These are phyloP conservation scores for Pythium insidiosum DNA, from an alignment of 352 stramenopile genomes.

Conservation along the genomic window DNA sequence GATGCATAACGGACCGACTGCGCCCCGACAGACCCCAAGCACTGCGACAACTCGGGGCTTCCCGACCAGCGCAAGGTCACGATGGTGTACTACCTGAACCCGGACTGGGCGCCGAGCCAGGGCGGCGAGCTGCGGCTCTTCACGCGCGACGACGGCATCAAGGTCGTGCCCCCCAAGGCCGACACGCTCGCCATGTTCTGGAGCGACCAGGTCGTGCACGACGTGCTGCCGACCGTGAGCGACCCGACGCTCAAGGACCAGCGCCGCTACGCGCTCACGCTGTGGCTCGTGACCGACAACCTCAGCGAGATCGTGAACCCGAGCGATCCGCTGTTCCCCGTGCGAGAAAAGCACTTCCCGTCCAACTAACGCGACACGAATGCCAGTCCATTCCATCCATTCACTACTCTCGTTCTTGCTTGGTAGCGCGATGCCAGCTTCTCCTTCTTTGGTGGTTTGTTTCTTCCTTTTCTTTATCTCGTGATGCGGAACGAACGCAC, in stretches of 20 bases:
- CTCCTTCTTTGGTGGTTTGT: neutral
- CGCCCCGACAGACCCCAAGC: slow-evolving; percentile 49
- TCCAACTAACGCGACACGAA: neutral
- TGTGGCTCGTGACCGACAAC: slow-evolving; percentile 77
- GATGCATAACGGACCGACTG: no score
- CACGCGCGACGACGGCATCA: slow-evolving; percentile 17
- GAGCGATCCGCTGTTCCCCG: slow-evolving; percentile 21
- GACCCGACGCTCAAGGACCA: slow-evolving; percentile 16
- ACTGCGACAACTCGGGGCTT: slow-evolving; percentile 40
- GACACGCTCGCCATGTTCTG: slow-evolving; percentile 86
- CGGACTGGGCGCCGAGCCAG: slow-evolving; percentile 36
- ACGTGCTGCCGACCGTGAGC: slow-evolving; percentile 56
- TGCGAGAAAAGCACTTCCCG: slow-evolving; percentile 33
- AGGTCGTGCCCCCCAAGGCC: slow-evolving; percentile 51
- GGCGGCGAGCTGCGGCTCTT: slow-evolving; percentile 53
- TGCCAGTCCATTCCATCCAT: no score
- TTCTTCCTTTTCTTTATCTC: slow-evolving; percentile 38
- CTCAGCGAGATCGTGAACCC: slow-evolving; percentile 35
- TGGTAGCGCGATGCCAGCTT: no score
- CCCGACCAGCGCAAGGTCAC: slow-evolving; percentile 56
- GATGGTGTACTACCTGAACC: slow-evolving; percentile 75
- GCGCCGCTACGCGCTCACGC: slow-evolving; percentile 75
- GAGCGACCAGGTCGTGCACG: slow-evolving; percentile 81
- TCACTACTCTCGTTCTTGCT: no score
- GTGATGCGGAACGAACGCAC: slow-evolving; percentile 97